Conservation (phyloP, 2,329 filamentous ascomycete species). For the Ophiocordyceps robertsii region DNA sequence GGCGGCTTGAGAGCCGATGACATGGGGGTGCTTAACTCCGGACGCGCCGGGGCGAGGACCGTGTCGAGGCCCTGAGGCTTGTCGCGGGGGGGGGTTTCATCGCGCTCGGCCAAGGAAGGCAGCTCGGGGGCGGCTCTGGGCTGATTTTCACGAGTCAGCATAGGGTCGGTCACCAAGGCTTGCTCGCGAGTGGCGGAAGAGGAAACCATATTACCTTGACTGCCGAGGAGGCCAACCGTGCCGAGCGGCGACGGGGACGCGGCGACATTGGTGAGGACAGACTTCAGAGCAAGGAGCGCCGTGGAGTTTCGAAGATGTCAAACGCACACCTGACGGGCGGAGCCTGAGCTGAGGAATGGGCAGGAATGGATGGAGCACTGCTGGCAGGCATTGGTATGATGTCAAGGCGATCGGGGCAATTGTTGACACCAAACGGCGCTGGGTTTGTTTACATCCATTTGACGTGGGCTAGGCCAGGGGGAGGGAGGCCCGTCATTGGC, state of each 20-base stretch:
- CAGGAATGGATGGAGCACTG: too few species aligned
- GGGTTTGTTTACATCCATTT: too few species aligned
- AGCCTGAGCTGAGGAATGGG: too few species aligned
- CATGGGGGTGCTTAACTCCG: constrained; percentile 42
- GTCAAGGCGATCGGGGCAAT: too few species aligned
- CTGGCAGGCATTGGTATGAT: too few species aligned
- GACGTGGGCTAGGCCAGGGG: too few species aligned
- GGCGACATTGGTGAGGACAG: not conserved
- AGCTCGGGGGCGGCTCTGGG: constrained; percentile 20
- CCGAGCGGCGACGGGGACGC: constrained; percentile 26
- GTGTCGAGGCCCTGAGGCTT: constrained; percentile 14
- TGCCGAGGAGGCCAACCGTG: constrained; percentile 24
- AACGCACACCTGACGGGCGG: too few species aligned
- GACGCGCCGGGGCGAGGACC: constrained; percentile 20
- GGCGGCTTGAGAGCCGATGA: constrained; percentile 56
- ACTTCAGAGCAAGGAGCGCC: not conserved
- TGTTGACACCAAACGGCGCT: too few species aligned
- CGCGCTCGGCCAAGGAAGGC: constrained; percentile 28
- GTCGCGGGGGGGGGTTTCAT: constrained; percentile 21
- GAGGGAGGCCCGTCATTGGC: too few species aligned
- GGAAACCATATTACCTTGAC: constrained; percentile 16
- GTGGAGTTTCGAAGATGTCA: too few species aligned
- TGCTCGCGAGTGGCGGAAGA: too few species aligned
- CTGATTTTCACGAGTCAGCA: constrained; percentile 7
- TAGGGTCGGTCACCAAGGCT: not conserved